phyloP scores from a whole-genome alignment of 2,329 filamentous ascomycete species.

The Leptosphaerulina australis region DNA sequence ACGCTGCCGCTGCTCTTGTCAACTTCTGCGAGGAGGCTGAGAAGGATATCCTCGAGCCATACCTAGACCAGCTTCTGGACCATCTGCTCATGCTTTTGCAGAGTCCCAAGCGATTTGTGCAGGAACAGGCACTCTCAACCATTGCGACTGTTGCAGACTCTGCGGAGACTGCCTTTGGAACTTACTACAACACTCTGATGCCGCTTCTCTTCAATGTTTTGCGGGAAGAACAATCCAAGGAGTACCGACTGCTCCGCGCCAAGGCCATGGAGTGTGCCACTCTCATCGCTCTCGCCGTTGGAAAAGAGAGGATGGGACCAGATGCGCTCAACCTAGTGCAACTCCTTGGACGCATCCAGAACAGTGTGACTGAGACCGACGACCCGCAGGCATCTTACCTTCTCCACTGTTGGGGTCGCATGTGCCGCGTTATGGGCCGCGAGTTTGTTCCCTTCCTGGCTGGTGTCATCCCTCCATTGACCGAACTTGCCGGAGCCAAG shows the following conservation, averaged over 20 bases:
- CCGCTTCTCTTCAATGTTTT: conserved; percentile 89
- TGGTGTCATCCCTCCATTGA: conserved; percentile 90
- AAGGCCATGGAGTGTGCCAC: conserved; percentile 99
- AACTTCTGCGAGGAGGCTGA: conserved; percentile 99
- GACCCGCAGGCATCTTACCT: conserved; percentile 97
- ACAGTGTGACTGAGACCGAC: conserved; percentile 79
- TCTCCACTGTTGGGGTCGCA: conserved; percentile 98
- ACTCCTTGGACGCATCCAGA: conserved; percentile 84
- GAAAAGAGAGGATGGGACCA: conserved; percentile 85
- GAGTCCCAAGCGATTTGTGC: conserved; percentile 92
- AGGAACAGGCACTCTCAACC: conserved; percentile 95
- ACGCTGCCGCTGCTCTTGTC: conserved; percentile 95
- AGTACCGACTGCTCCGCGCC: conserved; percentile 85
- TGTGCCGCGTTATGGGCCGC: conserved; percentile 90
- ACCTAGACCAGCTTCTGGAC: conserved; percentile 84
- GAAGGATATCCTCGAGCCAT: conserved; percentile 87
- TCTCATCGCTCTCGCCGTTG: conserved; percentile 91
- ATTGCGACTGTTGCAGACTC: conserved; percentile 99
- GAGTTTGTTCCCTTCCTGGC: conserved; percentile 93
- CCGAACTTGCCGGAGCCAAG: conserved; percentile 90
- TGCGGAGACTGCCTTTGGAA: conserved; percentile 89
- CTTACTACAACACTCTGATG: conserved; percentile 97
- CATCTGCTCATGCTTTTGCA: conserved; percentile 87
- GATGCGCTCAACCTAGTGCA: conserved; percentile 89
- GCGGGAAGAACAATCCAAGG: conserved; percentile 88